Conservation (phyloP, 306 rosid species). For the Fragaria nilgerrensis region DNA sequence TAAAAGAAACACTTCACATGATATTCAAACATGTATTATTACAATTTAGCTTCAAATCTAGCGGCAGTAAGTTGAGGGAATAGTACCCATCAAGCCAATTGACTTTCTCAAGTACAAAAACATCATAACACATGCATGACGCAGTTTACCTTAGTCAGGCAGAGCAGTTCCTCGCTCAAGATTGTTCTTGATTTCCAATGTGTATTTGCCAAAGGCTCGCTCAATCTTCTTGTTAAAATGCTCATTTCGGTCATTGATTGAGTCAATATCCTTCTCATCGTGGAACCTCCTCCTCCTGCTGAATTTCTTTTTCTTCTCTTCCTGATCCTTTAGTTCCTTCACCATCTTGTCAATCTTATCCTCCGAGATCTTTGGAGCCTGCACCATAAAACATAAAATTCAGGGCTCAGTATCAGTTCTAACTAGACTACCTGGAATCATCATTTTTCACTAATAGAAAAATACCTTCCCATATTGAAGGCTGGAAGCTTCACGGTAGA, state of each 20-base stretch:
- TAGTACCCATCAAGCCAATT: background rate
- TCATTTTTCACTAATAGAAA: constrained; percentile 5
- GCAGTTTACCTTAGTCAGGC: constrained; percentile 61
- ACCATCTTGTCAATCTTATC: constrained; percentile 92
- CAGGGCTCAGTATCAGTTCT: constrained; percentile 7
- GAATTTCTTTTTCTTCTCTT: constrained; percentile 69
- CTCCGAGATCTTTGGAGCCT: constrained; percentile 81
- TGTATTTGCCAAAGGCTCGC: constrained; percentile 96
- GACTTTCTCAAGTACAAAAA: background rate
- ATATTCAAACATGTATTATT: constrained; percentile 3
- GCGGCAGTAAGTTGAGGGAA: background rate
- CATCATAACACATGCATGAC: background rate
- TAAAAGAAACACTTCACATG: background rate
- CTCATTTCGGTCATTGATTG: constrained; percentile 94
- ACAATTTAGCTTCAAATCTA: constrained; percentile 3
- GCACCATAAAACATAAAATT: constrained; percentile 20
- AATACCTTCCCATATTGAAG: constrained; percentile 92
- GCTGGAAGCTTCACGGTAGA: constrained; percentile 98
- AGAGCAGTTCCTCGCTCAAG: constrained; percentile 98
- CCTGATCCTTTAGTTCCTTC: constrained; percentile 85
- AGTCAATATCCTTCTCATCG: constrained; percentile 96
- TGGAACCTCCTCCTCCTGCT: constrained; percentile 87
- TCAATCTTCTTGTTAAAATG: constrained; percentile 98
- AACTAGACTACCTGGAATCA: constrained; percentile 12
- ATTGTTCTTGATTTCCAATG: constrained; percentile 94